Base-by-base conservation (phyloP, 2,329 filamentous ascomycete genomes). In the Thyridium curvatum region DNA sequence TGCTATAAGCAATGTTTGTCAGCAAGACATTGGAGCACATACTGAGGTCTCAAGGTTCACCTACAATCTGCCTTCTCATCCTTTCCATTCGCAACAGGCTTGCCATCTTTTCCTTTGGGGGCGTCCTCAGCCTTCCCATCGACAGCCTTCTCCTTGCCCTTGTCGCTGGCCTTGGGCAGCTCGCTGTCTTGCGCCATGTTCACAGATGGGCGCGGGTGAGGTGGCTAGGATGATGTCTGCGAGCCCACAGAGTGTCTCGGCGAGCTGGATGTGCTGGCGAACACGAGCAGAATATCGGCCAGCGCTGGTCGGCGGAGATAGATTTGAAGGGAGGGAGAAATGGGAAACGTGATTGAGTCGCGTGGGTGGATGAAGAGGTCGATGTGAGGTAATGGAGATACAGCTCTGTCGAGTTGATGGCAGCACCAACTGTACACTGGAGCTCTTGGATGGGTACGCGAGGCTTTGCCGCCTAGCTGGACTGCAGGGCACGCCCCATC, bases 61-160 rank as follows among this genome's bases (percentile, higher is more conserved):
- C 46, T 59, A 72, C 69, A 59, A 45, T 69, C 67, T 42, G 64
- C 65, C 58, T 73, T 73, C 45, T 83, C 83, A 43, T 86, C 85
- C 71, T 86, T 86, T 50, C 82, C 84, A 59, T 89, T 86, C 39
- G 74, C 66, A 51, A 77, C 62, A 35, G 74, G 63, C 69, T 88
- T 88, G 42, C 80, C 84, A 61, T 86, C 82, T 56, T 82, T 81
- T 53, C 74, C 74, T 53, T 78, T 78, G 62, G 76, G 70, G 41
- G 63, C 62, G 39, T 79, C 76, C 52, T 73, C 71, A 26, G 54
- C 59, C 55, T 85, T 79, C 57, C 78, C 77, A 42, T 87, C 82
- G 46, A 82, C 74, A 47, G 83, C 88, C 74, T 97, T 98, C 61
- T 81, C 91, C 75, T 98, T 98, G 68, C 89, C 90, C 77, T 97